Evolutionary conservation across 805 yeast species (phyloP).

Genomic region (Myxozyma mucilagina): DNA sequence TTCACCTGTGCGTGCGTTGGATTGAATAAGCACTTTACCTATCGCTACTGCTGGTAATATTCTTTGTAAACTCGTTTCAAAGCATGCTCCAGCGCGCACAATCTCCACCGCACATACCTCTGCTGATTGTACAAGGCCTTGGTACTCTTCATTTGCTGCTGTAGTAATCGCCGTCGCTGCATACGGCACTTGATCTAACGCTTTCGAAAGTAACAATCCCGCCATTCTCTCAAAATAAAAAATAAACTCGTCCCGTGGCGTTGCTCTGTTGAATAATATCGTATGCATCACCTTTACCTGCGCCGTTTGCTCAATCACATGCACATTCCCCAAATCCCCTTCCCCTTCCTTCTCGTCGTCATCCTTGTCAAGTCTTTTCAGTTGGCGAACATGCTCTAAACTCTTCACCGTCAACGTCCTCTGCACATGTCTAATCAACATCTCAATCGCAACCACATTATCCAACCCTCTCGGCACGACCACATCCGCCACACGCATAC

Average conservation of each 20-base stretch:
- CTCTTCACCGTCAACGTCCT: slow-evolving; percentile 70
- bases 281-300: slow-evolving; percentile 75
- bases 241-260: slow-evolving; percentile 73
- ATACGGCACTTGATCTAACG: slow-evolving; percentile 43
- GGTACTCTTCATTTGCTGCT: slow-evolving; percentile 42
- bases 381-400: slow-evolving; percentile 57
- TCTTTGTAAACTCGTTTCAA: slow-evolving; percentile 72
- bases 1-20: slow-evolving; percentile 87
- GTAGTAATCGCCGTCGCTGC: slow-evolving; percentile 44
- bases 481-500: slow-evolving; percentile 77
- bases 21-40: slow-evolving; percentile 84
- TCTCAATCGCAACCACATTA: slow-evolving; percentile 70
- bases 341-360: slow-evolving; percentile 12
- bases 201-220: slow-evolving; percentile 57
- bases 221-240: slow-evolving; percentile 87
- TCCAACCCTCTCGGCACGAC: slow-evolving; percentile 91
- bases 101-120: slow-evolving; percentile 32
- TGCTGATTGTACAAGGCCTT: slow-evolving; percentile 40
- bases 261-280: slow-evolving; percentile 56
- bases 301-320: slow-evolving; percentile 49
- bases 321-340: slow-evolving; percentile 31
- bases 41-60: slow-evolving; percentile 74
- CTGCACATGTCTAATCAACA: slow-evolving; percentile 76
- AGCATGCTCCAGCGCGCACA: slow-evolving; percentile 85
- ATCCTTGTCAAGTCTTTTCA: slow-evolving; percentile 11